phyloP scores from a whole-genome alignment of 2,329 filamentous ascomycete species.

The Cladosporium sp. region DNA sequence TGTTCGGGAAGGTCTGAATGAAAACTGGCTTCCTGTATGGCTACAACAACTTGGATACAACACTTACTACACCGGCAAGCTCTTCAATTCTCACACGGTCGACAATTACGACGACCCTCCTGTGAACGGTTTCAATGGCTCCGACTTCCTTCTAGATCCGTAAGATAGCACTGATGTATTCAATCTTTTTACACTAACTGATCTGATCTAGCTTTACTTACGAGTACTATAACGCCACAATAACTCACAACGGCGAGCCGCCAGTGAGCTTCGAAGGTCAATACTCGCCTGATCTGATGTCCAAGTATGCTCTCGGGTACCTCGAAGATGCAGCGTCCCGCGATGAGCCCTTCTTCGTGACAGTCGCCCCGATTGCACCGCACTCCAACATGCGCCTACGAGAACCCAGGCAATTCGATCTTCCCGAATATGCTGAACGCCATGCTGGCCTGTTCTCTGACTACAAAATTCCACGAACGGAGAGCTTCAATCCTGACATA shows the following conservation, averaged over 20 bases:
- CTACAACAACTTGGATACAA: slow-evolving; percentile 68
- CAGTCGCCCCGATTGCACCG: slow-evolving; percentile 66
- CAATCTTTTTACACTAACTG: background rate
- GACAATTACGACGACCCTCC: slow-evolving; percentile 63
- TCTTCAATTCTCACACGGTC: slow-evolving; percentile 66
- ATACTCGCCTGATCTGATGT: slow-evolving; percentile 62
- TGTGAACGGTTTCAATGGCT: slow-evolving; percentile 61
- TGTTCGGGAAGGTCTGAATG: slow-evolving; percentile 64
- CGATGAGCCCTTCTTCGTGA: slow-evolving; percentile 66
- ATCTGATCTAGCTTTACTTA: slow-evolving; percentile 54
- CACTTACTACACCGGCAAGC: slow-evolving; percentile 73
- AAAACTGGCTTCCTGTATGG: slow-evolving; percentile 70
- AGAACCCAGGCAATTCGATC: slow-evolving; percentile 12
- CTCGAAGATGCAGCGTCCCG: slow-evolving; percentile 61
- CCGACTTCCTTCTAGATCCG: slow-evolving; percentile 38
- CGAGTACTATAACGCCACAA: slow-evolving; percentile 66
- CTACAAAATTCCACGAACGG: slow-evolving; percentile 61
- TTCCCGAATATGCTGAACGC: slow-evolving; percentile 48
- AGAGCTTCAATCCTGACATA: slow-evolving; percentile 64
- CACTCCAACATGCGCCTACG: slow-evolving; percentile 44
- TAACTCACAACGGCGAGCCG: slow-evolving; percentile 60
- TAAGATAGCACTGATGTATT: background rate
- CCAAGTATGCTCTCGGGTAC: slow-evolving; percentile 60
- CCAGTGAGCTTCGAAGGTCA: slow-evolving; percentile 59
- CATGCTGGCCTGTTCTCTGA: slow-evolving; percentile 65